Base-by-base conservation (phyloP, 768 basidiomycete species). In the Chlorophyllum brunneum region DNA sequence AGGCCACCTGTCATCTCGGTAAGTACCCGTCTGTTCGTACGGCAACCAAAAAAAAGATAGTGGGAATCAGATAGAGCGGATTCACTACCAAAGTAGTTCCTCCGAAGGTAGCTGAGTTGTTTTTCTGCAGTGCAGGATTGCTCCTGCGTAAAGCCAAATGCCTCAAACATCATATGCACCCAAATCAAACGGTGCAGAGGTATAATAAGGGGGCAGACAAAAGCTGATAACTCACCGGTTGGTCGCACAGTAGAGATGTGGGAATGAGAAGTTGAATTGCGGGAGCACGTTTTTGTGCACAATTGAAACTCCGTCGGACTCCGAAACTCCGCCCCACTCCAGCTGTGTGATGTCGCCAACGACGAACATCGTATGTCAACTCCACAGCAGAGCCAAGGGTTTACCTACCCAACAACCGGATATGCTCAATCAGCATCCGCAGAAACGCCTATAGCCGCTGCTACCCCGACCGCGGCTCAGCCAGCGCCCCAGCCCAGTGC, bases 91-190 rank as follows among this genome's bases (percentile, higher is more conserved):
- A 77, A 70, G 72, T 59, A 68, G 70, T 61, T 68, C 67, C 73
- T 76, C 81, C 80, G 85, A 87, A 90, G 88, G 88, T 89, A 89
- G 87, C 86, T 89, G 88, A 90, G 88, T 80, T 87, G 76, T 65
- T 59, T 82, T 85, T 90, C 87, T 86, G 83, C 88, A 89, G 67
- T 74, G 85, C 83, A 80, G 79, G 80, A 59, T 61, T 76, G 61
- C 65, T 67, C 79, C 74, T 72, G 81, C 86, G 59, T 89, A 88
- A 88, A 88, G 87, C 87, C 86, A 89, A 88, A 88, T 89, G 87
- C 87, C 87, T 89, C 87, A 88, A 87, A 83, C 86, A 89, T 89
- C 87, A 85, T 81, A 59, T 41, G 31, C 18, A 11, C 13, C 9
- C 24, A 29, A 43, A 51, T 56, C 23, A 27, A 58, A 54, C 24